Percentiles rank a stretch among this genome's conserved stretches.
These are phyloP conservation scores for Fomitopsis palustris DNA, from an alignment of 1,284 basidiomycete genomes.

Conservation along the genomic window DNA sequence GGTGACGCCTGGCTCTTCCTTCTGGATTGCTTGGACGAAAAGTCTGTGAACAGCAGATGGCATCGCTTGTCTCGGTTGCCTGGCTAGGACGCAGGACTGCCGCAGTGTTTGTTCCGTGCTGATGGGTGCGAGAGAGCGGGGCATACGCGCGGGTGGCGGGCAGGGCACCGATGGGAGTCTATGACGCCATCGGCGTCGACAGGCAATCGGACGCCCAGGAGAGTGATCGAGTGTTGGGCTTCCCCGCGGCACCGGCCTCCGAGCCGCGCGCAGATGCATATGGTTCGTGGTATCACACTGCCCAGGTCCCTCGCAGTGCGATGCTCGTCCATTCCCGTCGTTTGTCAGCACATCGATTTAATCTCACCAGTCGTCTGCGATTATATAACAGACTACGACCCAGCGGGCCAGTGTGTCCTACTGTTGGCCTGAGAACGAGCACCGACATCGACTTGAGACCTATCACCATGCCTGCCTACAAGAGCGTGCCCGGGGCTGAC, in stretches of 20 bases:
- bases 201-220: not conserved
- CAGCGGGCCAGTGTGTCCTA: not conserved
- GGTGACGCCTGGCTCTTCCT: conserved; percentile 44
- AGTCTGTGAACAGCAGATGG: conserved; percentile 19
- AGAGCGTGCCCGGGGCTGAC: conserved; percentile 41
- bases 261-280: no score
- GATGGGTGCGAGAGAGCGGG: not conserved
- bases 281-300: not conserved
- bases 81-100: not conserved
- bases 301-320: not conserved
- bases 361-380: not conserved
- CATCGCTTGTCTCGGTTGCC: conserved; percentile 8
- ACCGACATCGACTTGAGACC: conserved; percentile 12
- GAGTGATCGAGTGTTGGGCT: not conserved
- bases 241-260: no score
- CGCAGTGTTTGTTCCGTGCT: not conserved
- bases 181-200: not conserved
- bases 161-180: not conserved
- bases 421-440: not conserved
- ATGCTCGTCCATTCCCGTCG: not conserved
- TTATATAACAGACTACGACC: not conserved
- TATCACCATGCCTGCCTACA: conserved; percentile 36
- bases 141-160: not conserved
- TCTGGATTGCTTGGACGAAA: conserved; percentile 41
- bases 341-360: not conserved